phyloP scores from a whole-genome alignment of 1,284 basidiomycete species.

The Tylopilus orsonianus region DNA sequence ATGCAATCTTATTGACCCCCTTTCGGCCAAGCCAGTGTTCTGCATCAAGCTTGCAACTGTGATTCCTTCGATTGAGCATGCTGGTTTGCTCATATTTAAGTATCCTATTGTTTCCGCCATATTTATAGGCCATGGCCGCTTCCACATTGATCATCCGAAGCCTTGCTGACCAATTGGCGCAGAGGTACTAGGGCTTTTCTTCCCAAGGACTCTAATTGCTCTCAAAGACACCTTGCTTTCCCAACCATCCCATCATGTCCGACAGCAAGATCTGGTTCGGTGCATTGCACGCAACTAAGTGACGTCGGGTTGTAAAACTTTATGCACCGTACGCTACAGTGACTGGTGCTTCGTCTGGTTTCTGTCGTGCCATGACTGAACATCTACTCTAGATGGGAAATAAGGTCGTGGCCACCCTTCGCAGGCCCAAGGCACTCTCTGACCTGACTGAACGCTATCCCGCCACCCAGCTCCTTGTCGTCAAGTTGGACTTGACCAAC shows the following conservation, averaged over 20 bases:
- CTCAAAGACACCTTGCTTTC: background rate
- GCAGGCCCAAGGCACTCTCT: slow-evolving; percentile 29
- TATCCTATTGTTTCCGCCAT: no score
- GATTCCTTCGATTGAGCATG: no score
- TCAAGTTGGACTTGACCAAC: slow-evolving; percentile 42
- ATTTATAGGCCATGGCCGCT: no score
- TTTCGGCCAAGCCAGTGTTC: no score
- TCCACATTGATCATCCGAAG: no score
- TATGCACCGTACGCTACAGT: slow-evolving; percentile 17
- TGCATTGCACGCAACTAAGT: background rate
- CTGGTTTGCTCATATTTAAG: no score
- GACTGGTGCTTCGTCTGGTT: slow-evolving; percentile 31
- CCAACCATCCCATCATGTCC: slow-evolving; percentile 11
- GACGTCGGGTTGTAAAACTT: no score
- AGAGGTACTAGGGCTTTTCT: no score
- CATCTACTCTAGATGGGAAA: slow-evolving; percentile 33
- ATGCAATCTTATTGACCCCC: no score
- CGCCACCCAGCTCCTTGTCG: slow-evolving; percentile 35
- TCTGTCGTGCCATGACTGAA: slow-evolving; percentile 25
- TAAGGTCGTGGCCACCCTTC: slow-evolving; percentile 37
- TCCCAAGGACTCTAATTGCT: no score
- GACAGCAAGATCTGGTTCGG: slow-evolving; percentile 23
- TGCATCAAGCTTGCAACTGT: no score
- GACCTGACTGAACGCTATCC: slow-evolving; percentile 30
- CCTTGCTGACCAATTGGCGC: no score